Percentiles rank a stretch among this genome's conserved stretches.
Evolutionary conservation across 768 basidiomycete genomes (phyloP).

Genomic region (Hericium alpestre): DNA sequence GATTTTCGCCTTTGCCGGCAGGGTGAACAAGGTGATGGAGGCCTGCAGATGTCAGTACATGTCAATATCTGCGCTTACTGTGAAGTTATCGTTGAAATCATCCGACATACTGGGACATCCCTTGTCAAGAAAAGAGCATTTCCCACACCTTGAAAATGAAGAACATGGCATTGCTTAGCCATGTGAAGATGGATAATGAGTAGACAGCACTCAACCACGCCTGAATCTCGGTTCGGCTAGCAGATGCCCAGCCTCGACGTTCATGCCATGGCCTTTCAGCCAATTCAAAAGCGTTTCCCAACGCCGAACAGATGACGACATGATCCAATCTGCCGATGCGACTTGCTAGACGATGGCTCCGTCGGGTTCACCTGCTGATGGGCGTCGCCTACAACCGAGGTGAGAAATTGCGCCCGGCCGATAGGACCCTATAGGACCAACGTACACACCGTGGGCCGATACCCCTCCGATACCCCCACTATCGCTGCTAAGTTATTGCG

Average conservation of each 20-base stretch:
- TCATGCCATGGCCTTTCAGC: slow-evolving; percentile 11
- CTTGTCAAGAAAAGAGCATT: slow-evolving; percentile 54
- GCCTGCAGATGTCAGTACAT: not conserved
- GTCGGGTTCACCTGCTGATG: too few species aligned
- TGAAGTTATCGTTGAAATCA: not conserved
- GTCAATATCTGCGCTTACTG: not conserved
- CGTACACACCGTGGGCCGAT: too few species aligned
- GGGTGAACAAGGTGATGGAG: slow-evolving; percentile 39
- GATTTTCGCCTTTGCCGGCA: slow-evolving; percentile 66
- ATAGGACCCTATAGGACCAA: too few species aligned
- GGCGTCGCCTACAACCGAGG: too few species aligned
- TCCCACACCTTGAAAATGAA: slow-evolving; percentile 39
- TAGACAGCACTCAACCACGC: slow-evolving; percentile 31
- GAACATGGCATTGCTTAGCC: not conserved
- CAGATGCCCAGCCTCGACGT: slow-evolving; percentile 26
- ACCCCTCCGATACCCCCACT: too few species aligned
- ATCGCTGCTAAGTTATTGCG: too few species aligned
- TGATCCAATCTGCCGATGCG: not conserved
- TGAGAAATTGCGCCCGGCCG: too few species aligned
- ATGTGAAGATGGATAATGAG: slow-evolving; percentile 1
- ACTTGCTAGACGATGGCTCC: too few species aligned
- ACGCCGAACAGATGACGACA: slow-evolving; percentile 2
- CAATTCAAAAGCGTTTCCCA: slow-evolving; percentile 10
- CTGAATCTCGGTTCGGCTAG: slow-evolving; percentile 41
- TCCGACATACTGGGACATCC: slow-evolving; percentile 30